A percentile compares a stretch with the other conserved stretches of the same genome.
These are phyloP conservation scores for Glycyrrhiza uralensis DNA, from an alignment of 306 rosid species.

Conservation along the genomic window DNA sequence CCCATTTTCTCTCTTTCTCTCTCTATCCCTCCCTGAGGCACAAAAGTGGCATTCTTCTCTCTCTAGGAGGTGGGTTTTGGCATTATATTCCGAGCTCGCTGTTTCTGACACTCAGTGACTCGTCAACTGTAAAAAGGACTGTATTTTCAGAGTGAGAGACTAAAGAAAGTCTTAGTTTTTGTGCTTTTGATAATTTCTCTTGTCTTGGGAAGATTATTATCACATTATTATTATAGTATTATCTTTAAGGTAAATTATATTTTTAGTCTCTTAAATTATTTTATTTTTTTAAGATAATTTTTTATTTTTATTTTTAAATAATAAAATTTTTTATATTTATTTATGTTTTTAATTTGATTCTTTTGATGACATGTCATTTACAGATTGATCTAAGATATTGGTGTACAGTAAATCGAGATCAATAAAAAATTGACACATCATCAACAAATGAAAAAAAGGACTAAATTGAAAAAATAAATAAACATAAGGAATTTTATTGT, in stretches of 20 bases:
- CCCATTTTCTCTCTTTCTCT: slow-evolving; percentile 44
- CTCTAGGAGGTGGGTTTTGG: slow-evolving; percentile 37
- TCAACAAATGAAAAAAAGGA: too few species aligned
- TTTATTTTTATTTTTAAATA: too few species aligned
- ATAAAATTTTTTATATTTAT: too few species aligned
- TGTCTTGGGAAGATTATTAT: slow-evolving; percentile 1
- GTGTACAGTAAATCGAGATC: too few species aligned
- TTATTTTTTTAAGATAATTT: too few species aligned
- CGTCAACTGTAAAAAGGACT: slow-evolving; percentile 41
- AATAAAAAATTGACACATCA: too few species aligned
- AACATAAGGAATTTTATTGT: too few species aligned
- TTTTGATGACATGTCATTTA: too few species aligned
- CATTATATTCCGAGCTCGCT: slow-evolving; percentile 30
- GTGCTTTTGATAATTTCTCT: neutral
- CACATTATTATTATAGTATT: neutral
- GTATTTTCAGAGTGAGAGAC: slow-evolving; percentile 20
- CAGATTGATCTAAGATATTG: too few species aligned
- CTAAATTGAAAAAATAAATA: too few species aligned
- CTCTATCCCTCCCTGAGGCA: slow-evolving; percentile 20
- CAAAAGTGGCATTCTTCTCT: slow-evolving; percentile 22
- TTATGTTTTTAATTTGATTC: too few species aligned
- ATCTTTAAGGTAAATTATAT: neutral
- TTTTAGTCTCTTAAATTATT: too few species aligned
- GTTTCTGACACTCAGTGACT: slow-evolving; percentile 44
- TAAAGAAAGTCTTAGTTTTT: neutral